Percentiles rank a stretch among this genome's conserved stretches.
phyloP scores from a whole-genome alignment of 2,329 filamentous ascomycete species.

The Dothidotthia symphoricarpi region DNA sequence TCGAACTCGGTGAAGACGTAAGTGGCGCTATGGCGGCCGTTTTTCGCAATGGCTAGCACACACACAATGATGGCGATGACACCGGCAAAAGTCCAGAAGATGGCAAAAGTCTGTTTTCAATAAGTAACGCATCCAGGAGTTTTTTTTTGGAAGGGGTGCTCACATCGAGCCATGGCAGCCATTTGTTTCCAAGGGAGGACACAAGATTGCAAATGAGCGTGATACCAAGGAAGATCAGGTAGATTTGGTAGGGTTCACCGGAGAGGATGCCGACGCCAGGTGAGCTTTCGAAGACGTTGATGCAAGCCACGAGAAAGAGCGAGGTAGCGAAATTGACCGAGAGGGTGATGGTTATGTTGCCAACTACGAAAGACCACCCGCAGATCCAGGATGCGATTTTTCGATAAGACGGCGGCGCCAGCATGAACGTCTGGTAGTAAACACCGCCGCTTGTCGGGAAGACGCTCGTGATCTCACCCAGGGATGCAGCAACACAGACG shows the following conservation, averaged over 20 bases:
- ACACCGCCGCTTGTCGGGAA: constrained; percentile 76
- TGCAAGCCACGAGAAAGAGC: constrained; percentile 54
- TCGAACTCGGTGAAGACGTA: constrained; percentile 71
- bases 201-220: constrained; percentile 53
- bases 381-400: constrained; percentile 67
- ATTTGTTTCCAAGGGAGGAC: constrained; percentile 54
- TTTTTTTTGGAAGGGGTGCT: constrained; percentile 39
- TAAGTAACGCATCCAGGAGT: constrained; percentile 25
- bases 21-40: constrained; percentile 61
- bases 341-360: constrained; percentile 79
- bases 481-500: constrained; percentile 64
- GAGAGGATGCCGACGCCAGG: constrained; percentile 49
- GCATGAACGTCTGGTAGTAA: constrained; percentile 77
- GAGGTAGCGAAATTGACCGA: constrained; percentile 75
- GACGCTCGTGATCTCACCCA: constrained; percentile 72
- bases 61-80: constrained; percentile 64
- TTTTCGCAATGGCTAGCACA: constrained; percentile 64
- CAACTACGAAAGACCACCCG: constrained; percentile 74
- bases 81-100: constrained; percentile 72
- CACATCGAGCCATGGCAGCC: constrained; percentile 64
- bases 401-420: constrained; percentile 61
- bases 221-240: constrained; percentile 51
- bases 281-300: constrained; percentile 55
- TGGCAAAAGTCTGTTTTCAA: constrained; percentile 60
- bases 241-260: constrained; percentile 48